Base-by-base conservation (phyloP, 768 basidiomycete genomes). In the Plicaturopsis crispa region DNA sequence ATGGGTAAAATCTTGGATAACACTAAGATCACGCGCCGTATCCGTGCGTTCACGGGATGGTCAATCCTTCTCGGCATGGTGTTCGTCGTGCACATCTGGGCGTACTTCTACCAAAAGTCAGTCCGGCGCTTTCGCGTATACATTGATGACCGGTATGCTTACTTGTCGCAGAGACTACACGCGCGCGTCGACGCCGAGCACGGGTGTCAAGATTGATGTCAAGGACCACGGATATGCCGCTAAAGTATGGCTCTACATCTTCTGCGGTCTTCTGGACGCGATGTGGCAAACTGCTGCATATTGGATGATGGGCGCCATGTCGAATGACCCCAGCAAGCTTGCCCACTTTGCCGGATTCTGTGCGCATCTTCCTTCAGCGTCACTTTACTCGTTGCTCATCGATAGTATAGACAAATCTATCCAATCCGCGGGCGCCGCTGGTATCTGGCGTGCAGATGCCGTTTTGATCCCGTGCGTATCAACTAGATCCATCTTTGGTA, bases 281-380 rank as follows among this genome's bases (percentile, higher is more conserved):
- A 80, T 85, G 75, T 90, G 86, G 84, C 88, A 90, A 55, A 87
- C 83, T 1, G 76, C 77, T 0, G 76, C 79, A 4, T 86, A 87
- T 55, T 86, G 84, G 83, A 64, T 84, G 48, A 80, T 86, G 73
- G 86, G 86, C 28, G 80, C 83, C 10, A 84, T 91, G 80, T 84
- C 83, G 16, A 88, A 89, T 47, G 78, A 88, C 55, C 76, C 83
- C 6, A 73, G 70, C 2, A 86, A 85, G 53, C 73, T 90, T 16
- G 86, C 86, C 0, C 72, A 86, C 52, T 81, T 90, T 49, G 66
- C 79, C 12, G 88, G 87, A 30, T 84, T 90, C 50, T 89, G 85
- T 88, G 53, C 48, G 82, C 70, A 6, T 44, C 23, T 17, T 26
- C 38, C 17, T 20, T 35, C 3, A 33, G 10, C 16, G 18, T 30